Conservation (phyloP, 2,329 filamentous ascomycete genomes). For the Colletotrichum salicis region DNA sequence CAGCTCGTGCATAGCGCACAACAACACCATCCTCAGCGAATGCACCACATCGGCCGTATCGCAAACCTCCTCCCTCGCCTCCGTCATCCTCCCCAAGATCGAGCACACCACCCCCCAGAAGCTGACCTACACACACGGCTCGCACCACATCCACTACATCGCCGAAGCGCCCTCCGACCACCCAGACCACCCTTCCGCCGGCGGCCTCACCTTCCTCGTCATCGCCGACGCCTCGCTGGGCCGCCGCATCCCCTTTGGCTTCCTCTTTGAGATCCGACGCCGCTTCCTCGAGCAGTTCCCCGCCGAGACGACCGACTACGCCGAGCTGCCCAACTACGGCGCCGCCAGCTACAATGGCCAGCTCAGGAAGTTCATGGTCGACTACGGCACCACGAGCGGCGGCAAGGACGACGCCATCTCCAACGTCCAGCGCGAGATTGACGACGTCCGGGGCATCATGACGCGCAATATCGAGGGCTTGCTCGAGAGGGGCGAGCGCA, state of each 20-base stretch:
- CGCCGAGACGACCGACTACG: conserved; percentile 75
- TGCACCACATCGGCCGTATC: conserved; percentile 88
- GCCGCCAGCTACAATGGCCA: conserved; percentile 86
- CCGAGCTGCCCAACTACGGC: conserved; percentile 86
- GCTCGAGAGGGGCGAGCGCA: conserved; percentile 89
- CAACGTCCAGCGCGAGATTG: conserved; percentile 89
- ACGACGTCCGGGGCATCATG: conserved; percentile 93
- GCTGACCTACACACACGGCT: conserved; percentile 92
- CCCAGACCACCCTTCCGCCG: conserved; percentile 68
- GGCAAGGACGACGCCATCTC: conserved; percentile 83
- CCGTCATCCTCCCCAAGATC: conserved; percentile 95
- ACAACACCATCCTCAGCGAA: conserved; percentile 91
- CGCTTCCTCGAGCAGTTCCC: conserved; percentile 82
- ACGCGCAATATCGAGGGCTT: conserved; percentile 93
- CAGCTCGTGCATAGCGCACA: conserved; percentile 93
- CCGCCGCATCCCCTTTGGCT: conserved; percentile 91
- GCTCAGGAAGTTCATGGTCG: conserved; percentile 81
- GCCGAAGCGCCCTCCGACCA: conserved; percentile 81
- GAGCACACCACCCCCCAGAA: conserved; percentile 83
- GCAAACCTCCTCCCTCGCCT: conserved; percentile 86
- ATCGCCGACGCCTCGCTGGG: conserved; percentile 84
- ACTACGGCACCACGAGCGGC: conserved; percentile 82
- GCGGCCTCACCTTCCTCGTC: conserved; percentile 91
- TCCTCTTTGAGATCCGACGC: conserved; percentile 88
- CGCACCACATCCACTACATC: conserved; percentile 95